Percentiles rank a stretch among this genome's conserved stretches.
phyloP scores from a whole-genome alignment of 352 stramenopile genomes.

The Globisporangium irregulare region DNA sequence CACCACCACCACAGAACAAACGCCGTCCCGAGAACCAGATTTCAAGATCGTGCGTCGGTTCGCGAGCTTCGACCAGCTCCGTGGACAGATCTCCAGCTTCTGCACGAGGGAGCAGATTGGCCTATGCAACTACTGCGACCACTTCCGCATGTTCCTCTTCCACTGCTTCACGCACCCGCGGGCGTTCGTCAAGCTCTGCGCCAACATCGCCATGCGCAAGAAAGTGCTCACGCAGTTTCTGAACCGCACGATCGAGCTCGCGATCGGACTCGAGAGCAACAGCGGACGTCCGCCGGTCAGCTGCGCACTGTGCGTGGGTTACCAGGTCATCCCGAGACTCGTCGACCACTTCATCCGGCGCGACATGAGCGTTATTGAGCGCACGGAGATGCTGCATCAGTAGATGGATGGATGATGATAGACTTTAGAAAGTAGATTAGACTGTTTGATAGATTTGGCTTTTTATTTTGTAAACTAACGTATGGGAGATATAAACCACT shows the following conservation, averaged over 20 bases:
- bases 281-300: constrained; percentile 16
- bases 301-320: constrained; percentile 21
- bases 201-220: constrained; percentile 1
- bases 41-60: constrained; percentile 30
- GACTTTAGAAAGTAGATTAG: neutral
- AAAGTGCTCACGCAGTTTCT: constrained; percentile 10
- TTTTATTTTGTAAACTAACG: neutral
- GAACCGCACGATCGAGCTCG: constrained; percentile 22
- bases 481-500: no score
- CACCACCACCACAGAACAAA: neutral
- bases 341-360: constrained; percentile 30
- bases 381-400: constrained; percentile 2
- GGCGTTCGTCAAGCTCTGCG: constrained; percentile 6
- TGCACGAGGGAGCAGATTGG: constrained; percentile 23
- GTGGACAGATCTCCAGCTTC: constrained; percentile 19
- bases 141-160: constrained; percentile 30
- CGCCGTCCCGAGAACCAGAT: constrained; percentile 14
- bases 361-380: constrained; percentile 14
- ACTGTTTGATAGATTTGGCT: neutral
- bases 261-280: constrained; percentile 22
- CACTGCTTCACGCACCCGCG: constrained; percentile 22
- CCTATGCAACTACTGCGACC: constrained; percentile 28
- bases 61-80: constrained; percentile 27
- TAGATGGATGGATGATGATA: neutral
- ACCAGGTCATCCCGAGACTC: constrained; percentile 26